Percentiles rank a stretch among this genome's conserved stretches.
Evolutionary conservation across 768 basidiomycete species (phyloP).

Genomic region (Lactarius akahatsu): DNA sequence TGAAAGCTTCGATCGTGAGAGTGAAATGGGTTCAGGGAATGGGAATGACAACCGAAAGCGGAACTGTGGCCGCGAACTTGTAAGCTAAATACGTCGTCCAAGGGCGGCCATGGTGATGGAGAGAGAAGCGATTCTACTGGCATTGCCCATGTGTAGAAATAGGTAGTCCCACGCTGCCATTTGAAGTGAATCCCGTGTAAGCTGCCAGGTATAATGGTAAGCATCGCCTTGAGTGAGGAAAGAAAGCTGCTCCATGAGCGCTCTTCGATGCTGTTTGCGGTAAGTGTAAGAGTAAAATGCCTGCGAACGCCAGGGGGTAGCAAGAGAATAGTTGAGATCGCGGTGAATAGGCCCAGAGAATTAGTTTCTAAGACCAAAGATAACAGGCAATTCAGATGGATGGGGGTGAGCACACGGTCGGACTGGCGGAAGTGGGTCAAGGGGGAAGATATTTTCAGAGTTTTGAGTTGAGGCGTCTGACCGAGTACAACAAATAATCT

Average conservation of each 20-base stretch:
- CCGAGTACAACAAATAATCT: slow-evolving; percentile 4
- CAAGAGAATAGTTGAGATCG: slow-evolving; percentile 1
- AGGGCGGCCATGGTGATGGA: slow-evolving; percentile 6
- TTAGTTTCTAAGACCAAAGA: slow-evolving; percentile 5
- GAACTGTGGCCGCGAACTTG: neutral
- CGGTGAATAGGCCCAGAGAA: slow-evolving; percentile 8
- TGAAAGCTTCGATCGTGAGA: slow-evolving; percentile 5
- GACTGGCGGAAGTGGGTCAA: neutral
- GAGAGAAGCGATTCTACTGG: neutral
- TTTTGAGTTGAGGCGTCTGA: slow-evolving; percentile 10
- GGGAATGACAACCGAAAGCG: neutral
- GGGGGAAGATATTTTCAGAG: neutral
- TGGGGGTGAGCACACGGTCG: neutral
- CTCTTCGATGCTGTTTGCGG: neutral
- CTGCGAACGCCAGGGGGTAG: slow-evolving; percentile 3
- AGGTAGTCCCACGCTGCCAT: slow-evolving; percentile 3
- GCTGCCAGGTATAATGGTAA: neutral
- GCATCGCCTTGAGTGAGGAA: slow-evolving; percentile 2
- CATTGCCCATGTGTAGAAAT: slow-evolving; percentile 1
- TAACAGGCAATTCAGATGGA: slow-evolving; percentile 2
- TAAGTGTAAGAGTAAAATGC: slow-evolving; percentile 8
- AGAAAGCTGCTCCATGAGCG: slow-evolving; percentile 3
- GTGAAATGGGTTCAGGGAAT: neutral
- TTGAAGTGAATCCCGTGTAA: slow-evolving; percentile 11
- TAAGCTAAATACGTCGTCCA: slow-evolving; percentile 9